Evolutionary conservation across 257 asterid genomes (phyloP).

Genomic region (Solanum pinnatisectum): DNA sequence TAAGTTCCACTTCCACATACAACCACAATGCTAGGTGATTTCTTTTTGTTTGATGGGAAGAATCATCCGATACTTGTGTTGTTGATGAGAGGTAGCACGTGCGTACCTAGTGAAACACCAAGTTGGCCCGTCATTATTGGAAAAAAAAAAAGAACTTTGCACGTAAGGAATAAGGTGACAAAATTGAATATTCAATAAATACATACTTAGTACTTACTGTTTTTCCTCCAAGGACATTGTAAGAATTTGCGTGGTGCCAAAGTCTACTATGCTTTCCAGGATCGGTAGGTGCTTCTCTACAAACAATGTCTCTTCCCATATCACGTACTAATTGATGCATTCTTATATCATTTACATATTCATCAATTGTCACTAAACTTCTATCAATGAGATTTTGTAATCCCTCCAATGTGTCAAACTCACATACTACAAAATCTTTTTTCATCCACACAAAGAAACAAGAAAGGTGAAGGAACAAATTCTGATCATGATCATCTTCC

Average conservation of each 20-base stretch:
- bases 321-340: neutral
- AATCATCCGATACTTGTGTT: too few species aligned
- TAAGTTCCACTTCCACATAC: too few species aligned
- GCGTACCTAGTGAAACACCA: too few species aligned
- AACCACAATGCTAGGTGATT: too few species aligned
- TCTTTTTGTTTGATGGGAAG: too few species aligned
- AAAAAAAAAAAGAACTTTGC: too few species aligned
- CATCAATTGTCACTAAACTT: neutral
- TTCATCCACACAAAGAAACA: neutral
- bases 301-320: slow-evolving; percentile 12
- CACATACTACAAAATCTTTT: neutral
- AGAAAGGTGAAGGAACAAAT: neutral
- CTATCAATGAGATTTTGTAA: neutral
- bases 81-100: too few species aligned
- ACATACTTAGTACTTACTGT: neutral
- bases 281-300: neutral
- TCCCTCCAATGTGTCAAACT: neutral
- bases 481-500: slow-evolving; percentile 1
- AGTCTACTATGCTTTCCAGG: slow-evolving; percentile 3
- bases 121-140: too few species aligned
- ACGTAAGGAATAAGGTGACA: too few species aligned
- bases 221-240: neutral
- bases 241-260: neutral
- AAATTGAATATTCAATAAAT: neutral
- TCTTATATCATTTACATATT: neutral